phyloP scores from a whole-genome alignment of 371 early-diverging fungal genomes.

The Pancytospora epiphaga region DNA sequence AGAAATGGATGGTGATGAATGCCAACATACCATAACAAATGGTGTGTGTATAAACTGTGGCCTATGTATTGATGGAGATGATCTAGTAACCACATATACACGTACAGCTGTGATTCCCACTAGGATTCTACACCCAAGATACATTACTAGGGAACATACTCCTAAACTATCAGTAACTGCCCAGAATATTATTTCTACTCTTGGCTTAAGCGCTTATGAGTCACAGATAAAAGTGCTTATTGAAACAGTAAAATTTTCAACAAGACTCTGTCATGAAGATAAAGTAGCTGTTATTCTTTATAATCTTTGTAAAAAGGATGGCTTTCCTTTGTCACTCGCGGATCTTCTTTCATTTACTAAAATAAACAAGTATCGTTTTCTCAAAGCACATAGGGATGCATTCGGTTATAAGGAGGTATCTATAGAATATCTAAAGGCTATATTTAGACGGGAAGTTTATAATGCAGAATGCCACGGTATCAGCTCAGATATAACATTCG shows the following conservation, averaged over 20 bases:
- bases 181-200: not conserved
- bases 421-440: not conserved
- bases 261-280: not conserved
- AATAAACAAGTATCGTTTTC: slow-evolving; percentile 1
- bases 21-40: too few relatives aligned
- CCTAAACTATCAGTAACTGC: too few relatives aligned
- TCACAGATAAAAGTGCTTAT: not conserved
- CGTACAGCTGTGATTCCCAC: too few relatives aligned
- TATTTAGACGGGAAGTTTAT: not conserved
- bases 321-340: not conserved
- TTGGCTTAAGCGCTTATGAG: not conserved
- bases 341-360: slow-evolving; percentile 9
- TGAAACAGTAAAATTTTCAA: not conserved
- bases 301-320: not conserved
- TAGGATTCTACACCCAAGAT: too few relatives aligned
- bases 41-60: too few relatives aligned
- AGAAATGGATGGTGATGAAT: too few relatives aligned
- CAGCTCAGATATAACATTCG: not conserved
- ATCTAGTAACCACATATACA: too few relatives aligned
- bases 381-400: slow-evolving; percentile 14
- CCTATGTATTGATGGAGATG: too few relatives aligned
- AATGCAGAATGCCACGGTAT: not conserved
- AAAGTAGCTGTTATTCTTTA: slow-evolving; percentile 15
- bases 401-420: slow-evolving; percentile 6
- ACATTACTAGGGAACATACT: too few relatives aligned